Evolutionary conservation across 352 stramenopile species (phyloP).

Genomic region (Pythium periplocum): DNA sequence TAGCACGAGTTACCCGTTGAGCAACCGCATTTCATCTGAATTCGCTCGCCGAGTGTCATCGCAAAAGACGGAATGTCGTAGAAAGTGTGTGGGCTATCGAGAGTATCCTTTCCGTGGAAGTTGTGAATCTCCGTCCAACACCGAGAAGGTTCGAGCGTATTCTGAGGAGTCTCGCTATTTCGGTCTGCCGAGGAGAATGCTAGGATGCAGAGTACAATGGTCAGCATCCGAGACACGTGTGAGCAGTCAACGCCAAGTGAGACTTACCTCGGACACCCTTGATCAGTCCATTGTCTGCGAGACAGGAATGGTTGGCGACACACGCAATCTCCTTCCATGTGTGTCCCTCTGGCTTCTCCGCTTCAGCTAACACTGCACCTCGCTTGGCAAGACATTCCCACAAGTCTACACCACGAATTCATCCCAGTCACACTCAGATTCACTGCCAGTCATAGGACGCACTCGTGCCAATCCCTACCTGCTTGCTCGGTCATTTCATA

Average conservation of each 20-base stretch:
- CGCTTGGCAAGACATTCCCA: slow-evolving; percentile 26
- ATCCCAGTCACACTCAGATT: not conserved
- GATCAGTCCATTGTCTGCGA: slow-evolving; percentile 36
- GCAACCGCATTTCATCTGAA: slow-evolving; percentile 69
- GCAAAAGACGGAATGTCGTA: slow-evolving; percentile 31
- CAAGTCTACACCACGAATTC: slow-evolving; percentile 25
- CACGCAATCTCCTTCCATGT: slow-evolving; percentile 55
- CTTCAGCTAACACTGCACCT: slow-evolving; percentile 23
- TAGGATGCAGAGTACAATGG: slow-evolving; percentile 7
- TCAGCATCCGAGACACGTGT: slow-evolving; percentile 7
- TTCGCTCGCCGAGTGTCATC: slow-evolving; percentile 51
- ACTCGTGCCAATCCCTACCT: slow-evolving; percentile 16
- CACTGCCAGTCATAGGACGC: not conserved
- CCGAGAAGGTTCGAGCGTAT: slow-evolving; percentile 60
- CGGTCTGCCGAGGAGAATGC: slow-evolving; percentile 22
- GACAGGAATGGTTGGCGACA: slow-evolving; percentile 25
- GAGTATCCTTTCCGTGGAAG: slow-evolving; percentile 16
- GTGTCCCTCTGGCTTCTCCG: slow-evolving; percentile 1
- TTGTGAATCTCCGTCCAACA: slow-evolving; percentile 59
- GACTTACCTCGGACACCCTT: slow-evolving; percentile 23
- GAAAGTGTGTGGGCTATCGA: slow-evolving; percentile 27
- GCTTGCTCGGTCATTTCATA: slow-evolving; percentile 31
- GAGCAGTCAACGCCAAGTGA: no score
- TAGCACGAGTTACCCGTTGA: slow-evolving; percentile 73
- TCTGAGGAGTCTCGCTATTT: slow-evolving; percentile 22